Evolutionary conservation across 495 filamentous ascomycete species (phyloP), one percentile per base, ranked within the genome.

Genomic region (Daldinia decipiens): DNA sequence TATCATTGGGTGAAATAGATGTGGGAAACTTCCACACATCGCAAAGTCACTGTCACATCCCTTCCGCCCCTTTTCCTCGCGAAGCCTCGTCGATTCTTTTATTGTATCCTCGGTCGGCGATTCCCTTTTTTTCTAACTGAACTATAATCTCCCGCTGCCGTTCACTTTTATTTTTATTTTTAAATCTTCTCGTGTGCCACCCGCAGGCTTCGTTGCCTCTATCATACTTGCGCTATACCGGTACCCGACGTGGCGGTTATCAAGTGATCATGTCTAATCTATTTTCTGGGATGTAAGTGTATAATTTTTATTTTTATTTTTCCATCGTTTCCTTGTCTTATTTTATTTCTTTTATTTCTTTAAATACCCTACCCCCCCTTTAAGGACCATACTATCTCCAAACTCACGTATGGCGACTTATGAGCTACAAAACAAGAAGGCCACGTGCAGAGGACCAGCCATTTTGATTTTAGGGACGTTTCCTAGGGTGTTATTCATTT

Each of bases 201-300:
- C 56, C 13, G 26, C n/a, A 15, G 19, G 29, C 66, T 26, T 8
- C 27, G 40, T 58, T 32, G 32, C n/a, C 24, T 34, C 34, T 52
- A 43, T 27, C 13, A 36, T 32, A 36, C 32, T 26, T 47, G 58
- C 73, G 27, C 36, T 68, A 47, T 63, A 70, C 56, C 65, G 56
- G 53, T 56, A 65, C 68, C 63, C 63, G 71, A 72, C 65, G 59
- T 68, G 55, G 66, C 63, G 58, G 67, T 52, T 70, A 56, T 65
- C 32, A 61, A 59, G 65, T 51, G 76, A 86, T 72, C 62, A 93
- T 93, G 91, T 89, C 90, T 65, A 91, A 89, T 78, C 85, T 92
- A 76, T 91, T 93, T 74, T 91, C 91, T 77, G 91, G 90, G 78
- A 90, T 93, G 91, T 93, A 85, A 85, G 90, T 91, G 60, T 27